These are phyloP conservation scores for Intubia oerlemansii DNA, from an alignment of 2,329 filamentous ascomycete species.

Conservation along the genomic window DNA sequence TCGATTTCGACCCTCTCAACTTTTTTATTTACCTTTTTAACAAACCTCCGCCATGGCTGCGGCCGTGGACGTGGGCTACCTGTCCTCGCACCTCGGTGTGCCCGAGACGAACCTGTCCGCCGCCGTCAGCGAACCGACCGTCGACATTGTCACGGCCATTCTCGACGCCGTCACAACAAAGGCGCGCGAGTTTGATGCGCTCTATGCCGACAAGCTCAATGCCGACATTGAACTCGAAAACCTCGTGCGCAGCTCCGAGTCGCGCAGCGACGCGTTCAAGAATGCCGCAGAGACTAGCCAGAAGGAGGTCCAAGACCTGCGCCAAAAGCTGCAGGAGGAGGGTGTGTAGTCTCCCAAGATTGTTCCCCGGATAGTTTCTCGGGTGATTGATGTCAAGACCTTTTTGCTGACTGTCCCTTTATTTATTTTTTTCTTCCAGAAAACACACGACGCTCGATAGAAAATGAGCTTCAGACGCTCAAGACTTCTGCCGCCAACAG, in stretches of 20 bases:
- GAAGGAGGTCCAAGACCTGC: constrained; percentile 62
- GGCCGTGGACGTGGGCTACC: constrained; percentile 49
- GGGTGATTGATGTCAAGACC: too few relatives aligned
- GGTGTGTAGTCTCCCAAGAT: too few relatives aligned
- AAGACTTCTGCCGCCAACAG: constrained; percentile 57
- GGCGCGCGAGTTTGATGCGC: constrained; percentile 59
- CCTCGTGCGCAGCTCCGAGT: constrained; percentile 63
- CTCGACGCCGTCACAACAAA: constrained; percentile 56
- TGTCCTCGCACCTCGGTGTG: constrained; percentile 50
- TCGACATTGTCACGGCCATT: constrained; percentile 55
- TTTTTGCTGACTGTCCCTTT: neutral
- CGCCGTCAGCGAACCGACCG: constrained; percentile 46
- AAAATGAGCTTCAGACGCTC: constrained; percentile 61
- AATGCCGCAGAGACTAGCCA: constrained; percentile 62
- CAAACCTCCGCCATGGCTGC: too few relatives aligned
- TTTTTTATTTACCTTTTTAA: too few relatives aligned
- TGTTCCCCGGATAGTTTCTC: too few relatives aligned
- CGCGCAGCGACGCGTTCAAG: constrained; percentile 64
- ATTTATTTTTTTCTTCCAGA: constrained; percentile 35
- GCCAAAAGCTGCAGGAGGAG: constrained; percentile 62
- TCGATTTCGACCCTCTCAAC: too few relatives aligned
- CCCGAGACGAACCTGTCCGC: constrained; percentile 40
- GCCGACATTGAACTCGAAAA: constrained; percentile 87
- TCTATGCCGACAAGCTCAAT: constrained; percentile 74
- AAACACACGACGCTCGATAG: constrained; percentile 49